These are phyloP conservation scores for Pestalotiopsis sp. DNA, from an alignment of 2,329 filamentous ascomycete species.

Conservation along the genomic window DNA sequence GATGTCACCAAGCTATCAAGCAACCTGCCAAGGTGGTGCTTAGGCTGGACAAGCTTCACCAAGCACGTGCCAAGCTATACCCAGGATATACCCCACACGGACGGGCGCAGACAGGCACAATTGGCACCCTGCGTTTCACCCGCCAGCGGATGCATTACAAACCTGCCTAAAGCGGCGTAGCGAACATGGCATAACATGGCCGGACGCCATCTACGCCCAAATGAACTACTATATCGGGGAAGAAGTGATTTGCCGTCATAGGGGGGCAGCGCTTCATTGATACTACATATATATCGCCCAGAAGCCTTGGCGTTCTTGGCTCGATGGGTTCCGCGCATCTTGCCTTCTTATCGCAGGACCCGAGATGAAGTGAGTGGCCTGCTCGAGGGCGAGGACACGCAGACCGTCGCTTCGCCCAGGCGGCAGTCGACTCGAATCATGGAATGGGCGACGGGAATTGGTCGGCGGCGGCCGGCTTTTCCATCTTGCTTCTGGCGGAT, in stretches of 20 bases:
- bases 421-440: neutral
- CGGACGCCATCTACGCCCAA: neutral
- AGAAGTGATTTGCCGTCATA: neutral
- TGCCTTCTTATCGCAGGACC: constrained; percentile 11
- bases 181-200: neutral
- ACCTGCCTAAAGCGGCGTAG: constrained; percentile 10
- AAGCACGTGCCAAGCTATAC: constrained; percentile 7
- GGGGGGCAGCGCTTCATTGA: constrained; percentile 5
- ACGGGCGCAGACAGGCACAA: neutral
- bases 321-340: neutral
- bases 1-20: constrained; percentile 4
- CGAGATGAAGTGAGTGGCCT: neutral
- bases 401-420: neutral
- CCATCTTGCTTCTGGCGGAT: neutral
- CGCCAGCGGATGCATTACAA: constrained; percentile 3
- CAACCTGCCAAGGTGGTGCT: constrained; percentile 5
- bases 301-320: constrained; percentile 9
- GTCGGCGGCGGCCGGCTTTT: neutral
- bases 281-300: constrained; percentile 8
- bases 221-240: constrained; percentile 7
- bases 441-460: neutral
- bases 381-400: neutral
- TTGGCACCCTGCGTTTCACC: constrained; percentile 7
- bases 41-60: constrained; percentile 7
- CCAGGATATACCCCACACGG: neutral